Evolutionary conservation across 768 basidiomycete species (phyloP).

Genomic region (Xerocomellus chrysenteron): DNA sequence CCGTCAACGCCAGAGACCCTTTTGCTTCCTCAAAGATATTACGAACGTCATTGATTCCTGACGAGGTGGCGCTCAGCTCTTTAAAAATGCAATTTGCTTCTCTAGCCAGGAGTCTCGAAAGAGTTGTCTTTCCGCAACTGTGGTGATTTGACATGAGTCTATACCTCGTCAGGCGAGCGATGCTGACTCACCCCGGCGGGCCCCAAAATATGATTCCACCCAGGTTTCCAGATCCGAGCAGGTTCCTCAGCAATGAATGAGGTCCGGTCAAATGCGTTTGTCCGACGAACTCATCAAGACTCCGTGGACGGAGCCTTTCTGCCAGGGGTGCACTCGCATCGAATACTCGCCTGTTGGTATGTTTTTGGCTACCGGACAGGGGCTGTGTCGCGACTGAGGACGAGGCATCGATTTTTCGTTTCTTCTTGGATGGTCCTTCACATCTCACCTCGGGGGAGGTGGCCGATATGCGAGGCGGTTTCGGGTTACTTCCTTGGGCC

Average conservation of each 20-base stretch:
- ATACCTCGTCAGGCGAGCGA: background rate
- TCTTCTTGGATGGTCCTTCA: constrained; percentile 26
- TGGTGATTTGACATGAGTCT: background rate
- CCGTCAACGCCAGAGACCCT: constrained; percentile 58
- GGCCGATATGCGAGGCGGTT: constrained; percentile 10
- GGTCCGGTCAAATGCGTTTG: constrained; percentile 62
- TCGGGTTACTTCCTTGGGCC: constrained; percentile 9
- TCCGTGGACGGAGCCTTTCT: constrained; percentile 66
- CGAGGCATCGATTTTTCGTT: constrained; percentile 26
- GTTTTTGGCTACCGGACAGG: constrained; percentile 18
- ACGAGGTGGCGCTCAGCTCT: constrained; percentile 74
- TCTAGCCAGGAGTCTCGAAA: constrained; percentile 68
- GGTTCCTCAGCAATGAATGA: constrained; percentile 53
- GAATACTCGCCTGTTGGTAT: constrained; percentile 19
- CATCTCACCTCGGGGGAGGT: constrained; percentile 5
- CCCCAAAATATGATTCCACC: constrained; percentile 75
- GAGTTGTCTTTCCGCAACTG: constrained; percentile 73
- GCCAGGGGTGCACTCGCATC: constrained; percentile 51
- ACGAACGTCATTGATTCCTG: constrained; percentile 68
- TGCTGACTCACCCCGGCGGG: constrained; percentile 56
- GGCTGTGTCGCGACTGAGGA: constrained; percentile 4
- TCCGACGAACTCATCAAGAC: constrained; percentile 67
- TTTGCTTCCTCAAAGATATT: constrained; percentile 77
- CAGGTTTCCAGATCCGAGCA: constrained; percentile 48
- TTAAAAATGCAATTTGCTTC: constrained; percentile 62